Conservation (phyloP, 2,329 filamentous ascomycete genomes). For the Tolypocladium paradoxum region DNA sequence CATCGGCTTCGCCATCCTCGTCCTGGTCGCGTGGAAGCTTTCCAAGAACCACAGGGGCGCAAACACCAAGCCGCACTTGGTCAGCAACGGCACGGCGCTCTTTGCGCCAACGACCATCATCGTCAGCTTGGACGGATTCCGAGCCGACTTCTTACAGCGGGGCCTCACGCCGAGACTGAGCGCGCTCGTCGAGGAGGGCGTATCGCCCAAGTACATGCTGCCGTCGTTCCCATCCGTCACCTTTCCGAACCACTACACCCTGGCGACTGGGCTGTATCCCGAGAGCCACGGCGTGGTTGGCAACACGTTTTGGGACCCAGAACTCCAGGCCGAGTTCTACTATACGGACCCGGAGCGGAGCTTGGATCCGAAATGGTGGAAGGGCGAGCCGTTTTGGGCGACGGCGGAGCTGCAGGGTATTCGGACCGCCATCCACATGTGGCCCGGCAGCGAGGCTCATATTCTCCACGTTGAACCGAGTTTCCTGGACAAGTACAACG, state of each 20-base stretch:
- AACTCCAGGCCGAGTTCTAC: constrained; percentile 67
- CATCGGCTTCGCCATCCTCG: constrained; percentile 44
- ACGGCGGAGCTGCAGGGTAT: constrained; percentile 78
- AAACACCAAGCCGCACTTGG: constrained; percentile 19
- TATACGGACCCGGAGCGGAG: constrained; percentile 71
- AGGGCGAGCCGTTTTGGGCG: constrained; percentile 85
- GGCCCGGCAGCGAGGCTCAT: constrained; percentile 90
- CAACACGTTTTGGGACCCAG: constrained; percentile 89
- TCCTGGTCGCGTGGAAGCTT: constrained; percentile 48
- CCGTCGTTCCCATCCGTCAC: constrained; percentile 95
- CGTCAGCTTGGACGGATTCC: constrained; percentile 90
- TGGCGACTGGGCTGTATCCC: constrained; percentile 85
- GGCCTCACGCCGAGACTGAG: constrained; percentile 75
- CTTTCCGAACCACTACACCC: constrained; percentile 91
- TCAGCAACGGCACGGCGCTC: constrained; percentile 75
- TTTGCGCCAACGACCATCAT: constrained; percentile 90
- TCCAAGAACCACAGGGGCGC: constrained; percentile 33
- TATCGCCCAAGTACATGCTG: constrained; percentile 85
- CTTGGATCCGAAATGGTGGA: constrained; percentile 87
- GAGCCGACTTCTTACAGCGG: constrained; percentile 81
- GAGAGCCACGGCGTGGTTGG: constrained; percentile 89
- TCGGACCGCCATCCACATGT: constrained; percentile 87
- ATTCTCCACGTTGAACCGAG: constrained; percentile 64
- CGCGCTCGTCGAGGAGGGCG: constrained; percentile 67
- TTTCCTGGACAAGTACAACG: constrained; percentile 78